Evolutionary conservation across 805 yeast species (phyloP).

Genomic region (Metschnikowia gelsemii): DNA sequence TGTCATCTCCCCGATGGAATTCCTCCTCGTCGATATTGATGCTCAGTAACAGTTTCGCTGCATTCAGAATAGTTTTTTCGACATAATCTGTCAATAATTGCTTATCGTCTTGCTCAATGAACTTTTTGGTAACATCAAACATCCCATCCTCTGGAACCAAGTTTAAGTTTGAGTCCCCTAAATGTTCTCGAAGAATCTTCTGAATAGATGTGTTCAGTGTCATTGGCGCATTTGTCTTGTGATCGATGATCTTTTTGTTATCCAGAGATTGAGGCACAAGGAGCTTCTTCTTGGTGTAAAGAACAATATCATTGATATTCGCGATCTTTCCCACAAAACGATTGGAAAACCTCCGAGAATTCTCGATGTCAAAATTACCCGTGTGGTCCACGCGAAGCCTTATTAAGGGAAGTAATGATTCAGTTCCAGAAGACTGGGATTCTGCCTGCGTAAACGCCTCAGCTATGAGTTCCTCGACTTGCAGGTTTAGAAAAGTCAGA

Average conservation of each 20-base stretch:
- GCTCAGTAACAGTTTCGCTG: conserved; percentile 47
- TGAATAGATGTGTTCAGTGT: conserved; percentile 38
- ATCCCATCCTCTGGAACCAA: conserved; percentile 76
- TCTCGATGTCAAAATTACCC: conserved; percentile 90
- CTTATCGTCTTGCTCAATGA: conserved; percentile 83
- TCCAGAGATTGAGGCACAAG: conserved; percentile 5
- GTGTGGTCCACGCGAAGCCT: conserved; percentile 83
- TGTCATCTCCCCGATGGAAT: conserved; percentile 30
- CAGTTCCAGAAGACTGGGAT: background rate
- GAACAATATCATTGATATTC: conserved; percentile 82
- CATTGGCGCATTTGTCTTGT: conserved; percentile 16
- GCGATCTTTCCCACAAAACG: conserved; percentile 90
- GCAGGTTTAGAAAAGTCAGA: conserved; percentile 53
- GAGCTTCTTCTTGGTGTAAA: conserved; percentile 55
- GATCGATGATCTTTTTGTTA: conserved; percentile 14
- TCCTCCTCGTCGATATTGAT: conserved; percentile 44
- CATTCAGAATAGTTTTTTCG: conserved; percentile 52
- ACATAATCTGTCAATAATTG: conserved; percentile 64
- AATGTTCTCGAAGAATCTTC: conserved; percentile 58
- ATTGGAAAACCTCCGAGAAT: conserved; percentile 84
- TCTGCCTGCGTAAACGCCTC: conserved; percentile 40
- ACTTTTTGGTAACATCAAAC: conserved; percentile 66
- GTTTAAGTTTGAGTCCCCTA: conserved; percentile 62
- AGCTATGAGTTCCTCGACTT: conserved; percentile 66
- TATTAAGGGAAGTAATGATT: conserved; percentile 59